Evolutionary conservation across 2,329 filamentous ascomycete species (phyloP), one percentile per base, ranked within the genome.

Genomic region (Calonectria multiphialidica): DNA sequence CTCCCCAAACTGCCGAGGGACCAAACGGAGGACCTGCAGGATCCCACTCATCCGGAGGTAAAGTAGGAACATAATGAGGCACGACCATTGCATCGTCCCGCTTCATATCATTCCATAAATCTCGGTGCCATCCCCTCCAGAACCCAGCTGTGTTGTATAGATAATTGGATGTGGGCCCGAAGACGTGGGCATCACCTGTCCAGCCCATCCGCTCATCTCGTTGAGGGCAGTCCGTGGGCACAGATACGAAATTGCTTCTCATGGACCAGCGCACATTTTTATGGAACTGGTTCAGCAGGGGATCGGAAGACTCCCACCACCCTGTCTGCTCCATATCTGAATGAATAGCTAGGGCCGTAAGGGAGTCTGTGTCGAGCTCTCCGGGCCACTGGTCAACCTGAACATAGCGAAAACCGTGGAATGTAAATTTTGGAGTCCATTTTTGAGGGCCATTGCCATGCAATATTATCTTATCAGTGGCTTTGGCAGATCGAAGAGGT

Each of bases 221-320:
- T 74, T 90, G 87, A 91, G 33, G 33, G 33, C 33, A 35, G 33
- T 35, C 33, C 10, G 33, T 35, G 33, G 33, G 33, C 33, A 35
- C 79, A 2, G 84, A 86, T 8, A 91, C 74, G 75, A 91, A 91
- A 75, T 91, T 92, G 3, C 89, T 88, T 30, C 85, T 84, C 86
- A 90, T 90, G n/a, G 85, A 86, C 89, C 89, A 91, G 21, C 81
- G 73, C 0, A 88, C 84, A 66, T 92, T 92, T 1, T 84, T 65
- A 73, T 91, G 87, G 5, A 92, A 84, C 55, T 87, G 81, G 74
- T 91, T 92, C 25, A 92, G 72, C 5, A 87, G 79, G 0, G 75
- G 55, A 57, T 92, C 79, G 0, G 90, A 91, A 70, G 87, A 90
- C 12, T 84, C 77, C 61, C 91, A 90, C 66, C 77, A 83, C 0